These are phyloP conservation scores for Acer campestre DNA, from an alignment of 345 rosid genomes.

Conservation along the genomic window DNA sequence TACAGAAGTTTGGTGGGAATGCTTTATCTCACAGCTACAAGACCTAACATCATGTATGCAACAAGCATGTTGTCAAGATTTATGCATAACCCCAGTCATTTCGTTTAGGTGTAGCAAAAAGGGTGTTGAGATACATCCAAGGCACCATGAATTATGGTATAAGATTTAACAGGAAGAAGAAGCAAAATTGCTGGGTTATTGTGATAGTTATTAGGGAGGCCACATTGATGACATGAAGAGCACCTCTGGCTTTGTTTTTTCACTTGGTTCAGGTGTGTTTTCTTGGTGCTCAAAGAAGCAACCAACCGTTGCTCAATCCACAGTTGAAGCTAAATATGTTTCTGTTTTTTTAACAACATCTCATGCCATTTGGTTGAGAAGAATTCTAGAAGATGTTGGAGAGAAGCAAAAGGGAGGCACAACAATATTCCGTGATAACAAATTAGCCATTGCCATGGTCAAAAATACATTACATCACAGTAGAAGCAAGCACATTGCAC, in stretches of 20 bases:
- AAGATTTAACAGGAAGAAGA: not conserved
- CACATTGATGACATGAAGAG: not conserved
- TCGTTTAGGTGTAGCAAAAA: not conserved
- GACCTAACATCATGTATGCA: too few relatives aligned
- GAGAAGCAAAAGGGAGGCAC: not conserved
- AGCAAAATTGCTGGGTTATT: not conserved
- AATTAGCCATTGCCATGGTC: not conserved
- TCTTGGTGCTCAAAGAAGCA: not conserved
- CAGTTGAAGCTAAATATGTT: not conserved
- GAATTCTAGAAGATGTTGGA: not conserved
- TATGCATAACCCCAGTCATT: not conserved
- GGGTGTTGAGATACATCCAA: not conserved
- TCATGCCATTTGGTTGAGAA: not conserved
- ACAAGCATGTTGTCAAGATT: not conserved
- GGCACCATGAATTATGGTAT: not conserved
- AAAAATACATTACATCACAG: not conserved
- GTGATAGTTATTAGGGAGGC: not conserved
- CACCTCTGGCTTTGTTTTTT: not conserved
- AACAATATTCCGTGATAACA: not conserved
- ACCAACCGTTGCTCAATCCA: not conserved
- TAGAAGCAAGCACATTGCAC: not conserved
- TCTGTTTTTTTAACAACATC: not conserved
- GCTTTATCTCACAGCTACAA: too few relatives aligned
- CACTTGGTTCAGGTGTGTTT: not conserved
- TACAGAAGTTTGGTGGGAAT: too few relatives aligned